Base-by-base conservation (phyloP, 2,329 filamentous ascomycete species). In the Sporothrix sp. region DNA sequence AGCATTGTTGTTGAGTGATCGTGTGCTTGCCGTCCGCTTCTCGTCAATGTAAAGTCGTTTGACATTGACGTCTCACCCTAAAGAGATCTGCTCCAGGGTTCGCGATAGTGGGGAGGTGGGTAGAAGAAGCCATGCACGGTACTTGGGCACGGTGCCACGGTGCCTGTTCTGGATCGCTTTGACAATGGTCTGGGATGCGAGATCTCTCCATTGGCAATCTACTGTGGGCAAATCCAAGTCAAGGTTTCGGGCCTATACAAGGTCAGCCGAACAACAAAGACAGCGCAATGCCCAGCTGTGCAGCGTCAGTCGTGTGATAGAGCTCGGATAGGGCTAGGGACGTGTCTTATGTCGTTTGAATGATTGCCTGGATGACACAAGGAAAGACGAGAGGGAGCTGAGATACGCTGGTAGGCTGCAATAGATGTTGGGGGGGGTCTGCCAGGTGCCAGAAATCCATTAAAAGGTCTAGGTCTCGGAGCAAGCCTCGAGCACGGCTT, bases 71-170 rank as follows among this genome's bases (percentile, higher is more conserved):
- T 33, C 16, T n/a, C n/a, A n/a, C n/a, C n/a, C n/a, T 35, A 4
- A 6, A 45, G 42, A 28, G 42, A 45, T 45, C 42, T 45, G 13
- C 42, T 25, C 20, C 30, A 45, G 43, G 42, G 27, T 16, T 25
- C 23, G 43, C 16, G 30, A 14, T 14, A 35, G 20, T 45, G 43
- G 30, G 43, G 42, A 50, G 39, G 23, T 37, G 23, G 39, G 7
- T 18, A 36, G 13, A n/a, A 14, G 27, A 21, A 32, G 23, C 46
- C 37, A 39, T n/a, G n/a, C n/a, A n/a, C n/a, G n/a, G n/a, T n/a
- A n/a, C n/a, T n/a, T n/a, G n/a, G n/a, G n/a, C 10, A 28, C 6
- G 25, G 6, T 28, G 5, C 25, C 25, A 28, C 25, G n/a, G 32
- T 13, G 32, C 32, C 11, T n/a, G n/a, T n/a, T n/a, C n/a, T n/a